Percentiles rank a stretch among this genome's conserved stretches.
Conservation (phyloP, 371 early-diverging fungal species). For the Circinella minor region DNA sequence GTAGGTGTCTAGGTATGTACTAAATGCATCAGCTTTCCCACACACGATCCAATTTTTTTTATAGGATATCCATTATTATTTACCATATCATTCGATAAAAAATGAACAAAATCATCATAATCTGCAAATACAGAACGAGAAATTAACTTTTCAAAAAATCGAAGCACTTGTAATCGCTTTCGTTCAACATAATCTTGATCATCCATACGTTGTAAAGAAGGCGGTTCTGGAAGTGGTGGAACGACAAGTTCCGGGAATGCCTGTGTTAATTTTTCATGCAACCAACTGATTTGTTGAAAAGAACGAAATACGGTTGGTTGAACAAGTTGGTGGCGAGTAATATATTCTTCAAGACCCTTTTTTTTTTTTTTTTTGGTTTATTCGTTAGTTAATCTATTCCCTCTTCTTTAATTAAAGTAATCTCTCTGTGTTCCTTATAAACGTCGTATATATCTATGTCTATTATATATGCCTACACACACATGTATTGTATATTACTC, state of each 20-base stretch:
- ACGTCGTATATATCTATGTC: no score
- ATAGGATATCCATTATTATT: background rate
- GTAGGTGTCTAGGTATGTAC: slow-evolving; percentile 37
- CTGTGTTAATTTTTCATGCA: slow-evolving; percentile 49
- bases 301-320: slow-evolving; percentile 53
- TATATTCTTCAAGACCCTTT: slow-evolving; percentile 22
- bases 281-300: slow-evolving; percentile 65
- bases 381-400: slow-evolving; percentile 20
- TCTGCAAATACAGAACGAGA: slow-evolving; percentile 44
- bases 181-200: slow-evolving; percentile 69
- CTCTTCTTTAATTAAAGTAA: slow-evolving; percentile 2
- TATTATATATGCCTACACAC: no score
- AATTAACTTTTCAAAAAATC: slow-evolving; percentile 56
- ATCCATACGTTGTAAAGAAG: slow-evolving; percentile 50
- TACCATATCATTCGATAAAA: slow-evolving; percentile 69
- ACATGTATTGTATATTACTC: no score
- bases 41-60: no score
- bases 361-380: no score
- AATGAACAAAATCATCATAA: slow-evolving; percentile 52
- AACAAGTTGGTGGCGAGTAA: slow-evolving; percentile 19
- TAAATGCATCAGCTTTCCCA: background rate
- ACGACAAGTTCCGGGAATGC: slow-evolving; percentile 48
- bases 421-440: no score
- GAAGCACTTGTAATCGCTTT: slow-evolving; percentile 58
- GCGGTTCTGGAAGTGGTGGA: slow-evolving; percentile 62